These are phyloP conservation scores for Sporothrix luriei DNA, from an alignment of 2,329 filamentous ascomycete species.

Conservation along the genomic window DNA sequence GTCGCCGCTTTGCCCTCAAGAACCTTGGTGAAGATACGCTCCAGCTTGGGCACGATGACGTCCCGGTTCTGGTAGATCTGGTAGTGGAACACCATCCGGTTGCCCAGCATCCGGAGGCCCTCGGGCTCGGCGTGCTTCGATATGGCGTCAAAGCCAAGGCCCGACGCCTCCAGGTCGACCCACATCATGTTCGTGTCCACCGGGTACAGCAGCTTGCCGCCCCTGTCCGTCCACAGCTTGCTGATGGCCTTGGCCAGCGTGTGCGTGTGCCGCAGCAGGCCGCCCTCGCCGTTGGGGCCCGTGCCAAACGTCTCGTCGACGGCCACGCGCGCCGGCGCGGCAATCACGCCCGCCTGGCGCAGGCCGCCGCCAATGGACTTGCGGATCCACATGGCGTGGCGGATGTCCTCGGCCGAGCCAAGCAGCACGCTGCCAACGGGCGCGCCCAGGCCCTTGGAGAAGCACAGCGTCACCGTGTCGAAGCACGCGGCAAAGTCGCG, in stretches of 20 bases:
- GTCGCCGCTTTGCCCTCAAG: slow-evolving; percentile 38
- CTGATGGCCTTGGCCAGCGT: slow-evolving; percentile 63
- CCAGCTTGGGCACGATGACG: slow-evolving; percentile 61
- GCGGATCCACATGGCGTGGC: slow-evolving; percentile 71
- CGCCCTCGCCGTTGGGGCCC: slow-evolving; percentile 60
- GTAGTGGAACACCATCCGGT: slow-evolving; percentile 54
- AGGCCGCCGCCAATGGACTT: slow-evolving; percentile 81
- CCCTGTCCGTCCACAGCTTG: slow-evolving; percentile 65
- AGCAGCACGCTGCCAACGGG: slow-evolving; percentile 55
- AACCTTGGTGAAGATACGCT: slow-evolving; percentile 55
- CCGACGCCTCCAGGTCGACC: slow-evolving; percentile 69
- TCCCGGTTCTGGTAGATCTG: slow-evolving; percentile 65
- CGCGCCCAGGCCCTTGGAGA: slow-evolving; percentile 57
- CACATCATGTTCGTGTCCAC: slow-evolving; percentile 93
- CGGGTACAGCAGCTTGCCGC: slow-evolving; percentile 68
- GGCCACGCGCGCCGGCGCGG: slow-evolving; percentile 73
- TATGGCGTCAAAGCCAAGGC: slow-evolving; percentile 48
- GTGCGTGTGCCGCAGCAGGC: slow-evolving; percentile 64
- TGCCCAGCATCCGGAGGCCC: slow-evolving; percentile 48
- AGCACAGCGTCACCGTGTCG: slow-evolving; percentile 62
- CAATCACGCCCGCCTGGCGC: slow-evolving; percentile 74
- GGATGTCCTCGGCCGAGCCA: slow-evolving; percentile 57
- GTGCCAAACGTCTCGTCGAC: slow-evolving; percentile 76
- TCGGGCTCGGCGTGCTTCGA: slow-evolving; percentile 47
- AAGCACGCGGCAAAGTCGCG: slow-evolving; percentile 50